phyloP scores from a whole-genome alignment of 164 flowering plant species.

The Vitis rupestris region DNA sequence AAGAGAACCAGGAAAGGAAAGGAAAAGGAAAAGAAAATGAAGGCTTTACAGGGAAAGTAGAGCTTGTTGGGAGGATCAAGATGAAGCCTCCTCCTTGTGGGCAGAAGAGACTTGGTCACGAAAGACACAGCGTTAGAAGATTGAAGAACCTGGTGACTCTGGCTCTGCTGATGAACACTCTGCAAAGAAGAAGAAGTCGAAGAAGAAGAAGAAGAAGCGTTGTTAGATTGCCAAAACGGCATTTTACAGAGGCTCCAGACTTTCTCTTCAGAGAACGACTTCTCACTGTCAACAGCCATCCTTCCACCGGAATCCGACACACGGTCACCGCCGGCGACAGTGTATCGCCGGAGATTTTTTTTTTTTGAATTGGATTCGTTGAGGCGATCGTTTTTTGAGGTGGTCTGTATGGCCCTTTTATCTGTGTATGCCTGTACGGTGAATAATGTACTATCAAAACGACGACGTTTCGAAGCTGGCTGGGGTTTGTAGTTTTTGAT shows the following conservation, averaged over 20 bases:
- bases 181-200: slow-evolving; percentile 10
- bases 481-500: too few species aligned
- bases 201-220: slow-evolving; percentile 14
- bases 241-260: slow-evolving; percentile 26
- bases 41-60: slow-evolving; percentile 73
- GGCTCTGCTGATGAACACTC: slow-evolving; percentile 13
- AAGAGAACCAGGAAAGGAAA: neutral
- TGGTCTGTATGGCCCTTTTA: too few species aligned
- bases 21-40: neutral
- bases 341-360: neutral
- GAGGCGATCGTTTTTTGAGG: too few species aligned
- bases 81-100: slow-evolving; percentile 65
- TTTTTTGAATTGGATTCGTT: neutral
- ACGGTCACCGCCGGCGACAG: neutral
- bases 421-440: too few species aligned
- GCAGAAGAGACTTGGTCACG: slow-evolving; percentile 74
- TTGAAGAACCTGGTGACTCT: slow-evolving; percentile 12
- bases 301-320: neutral
- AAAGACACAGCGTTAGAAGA: slow-evolving; percentile 50
- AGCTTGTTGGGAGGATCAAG: slow-evolving; percentile 85
- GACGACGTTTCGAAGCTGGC: too few species aligned
- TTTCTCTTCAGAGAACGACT: slow-evolving; percentile 20
- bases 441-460: too few species aligned
- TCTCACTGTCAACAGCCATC: slow-evolving; percentile 26
- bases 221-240: slow-evolving; percentile 36